These are phyloP conservation scores for Priceomyces medius DNA, from an alignment of 805 yeast genomes.

Conservation along the genomic window DNA sequence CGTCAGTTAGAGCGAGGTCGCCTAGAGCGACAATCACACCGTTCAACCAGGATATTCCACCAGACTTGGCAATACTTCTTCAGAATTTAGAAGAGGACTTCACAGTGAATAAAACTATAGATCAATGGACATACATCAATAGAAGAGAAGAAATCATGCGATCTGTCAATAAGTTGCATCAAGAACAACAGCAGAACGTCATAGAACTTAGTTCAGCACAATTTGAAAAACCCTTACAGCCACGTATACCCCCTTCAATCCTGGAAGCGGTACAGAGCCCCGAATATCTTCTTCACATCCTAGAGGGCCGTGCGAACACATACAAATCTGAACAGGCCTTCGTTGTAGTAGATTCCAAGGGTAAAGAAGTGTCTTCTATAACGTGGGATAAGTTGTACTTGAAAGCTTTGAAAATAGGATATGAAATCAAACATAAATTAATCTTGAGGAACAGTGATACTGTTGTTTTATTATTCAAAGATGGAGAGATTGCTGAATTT, in stretches of 20 bases:
- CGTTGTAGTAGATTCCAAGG: constrained; percentile 68
- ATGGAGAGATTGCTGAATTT: constrained; percentile 81
- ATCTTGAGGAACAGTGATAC: constrained; percentile 78
- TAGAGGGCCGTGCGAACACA: constrained; percentile 68
- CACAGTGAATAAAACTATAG: constrained; percentile 37
- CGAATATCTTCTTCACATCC: constrained; percentile 63
- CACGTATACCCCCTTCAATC: constrained; percentile 43
- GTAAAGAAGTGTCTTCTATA: constrained; percentile 73
- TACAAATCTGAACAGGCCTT: constrained; percentile 69
- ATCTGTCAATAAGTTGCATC: constrained; percentile 33
- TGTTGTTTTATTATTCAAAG: constrained; percentile 80
- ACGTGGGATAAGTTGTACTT: constrained; percentile 88
- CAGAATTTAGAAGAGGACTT: constrained; percentile 44
- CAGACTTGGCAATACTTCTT: constrained; percentile 43
- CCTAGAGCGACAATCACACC: constrained; percentile 14
- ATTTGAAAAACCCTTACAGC: constrained; percentile 62
- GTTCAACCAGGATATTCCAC: constrained; percentile 39
- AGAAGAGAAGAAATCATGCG: constrained; percentile 45
- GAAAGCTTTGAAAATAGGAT: constrained; percentile 85
- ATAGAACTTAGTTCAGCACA: constrained; percentile 30
- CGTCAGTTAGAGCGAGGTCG: constrained; percentile 15
- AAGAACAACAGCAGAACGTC: constrained; percentile 26
- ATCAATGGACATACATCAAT: constrained; percentile 48
- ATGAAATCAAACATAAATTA: constrained; percentile 69
- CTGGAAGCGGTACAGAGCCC: constrained; percentile 14